Conservation (phyloP, 2,329 filamentous ascomycete species). For the Colletotrichum simmondsii region DNA sequence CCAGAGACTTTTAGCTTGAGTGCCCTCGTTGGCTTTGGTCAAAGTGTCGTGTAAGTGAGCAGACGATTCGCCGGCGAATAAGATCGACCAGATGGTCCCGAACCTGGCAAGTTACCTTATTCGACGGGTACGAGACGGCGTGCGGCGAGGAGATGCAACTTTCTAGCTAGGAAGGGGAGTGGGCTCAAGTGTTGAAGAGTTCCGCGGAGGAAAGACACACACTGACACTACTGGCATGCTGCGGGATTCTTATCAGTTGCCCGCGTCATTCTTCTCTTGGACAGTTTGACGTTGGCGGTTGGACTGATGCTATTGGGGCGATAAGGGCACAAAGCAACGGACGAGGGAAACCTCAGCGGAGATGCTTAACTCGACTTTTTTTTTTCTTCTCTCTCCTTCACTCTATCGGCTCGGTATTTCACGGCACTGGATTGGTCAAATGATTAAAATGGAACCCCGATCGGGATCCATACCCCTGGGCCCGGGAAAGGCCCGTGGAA, state of each 20-base stretch:
- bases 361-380: constrained; percentile 15
- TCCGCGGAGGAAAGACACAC: constrained; percentile 23
- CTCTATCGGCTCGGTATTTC: background rate
- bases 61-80: background rate
- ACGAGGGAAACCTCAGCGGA: constrained; percentile 15
- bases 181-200: background rate
- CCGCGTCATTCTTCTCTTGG: constrained; percentile 16
- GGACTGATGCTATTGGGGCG: constrained; percentile 29
- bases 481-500: constrained; percentile 5
- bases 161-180: constrained; percentile 18
- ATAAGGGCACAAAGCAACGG: constrained; percentile 27
- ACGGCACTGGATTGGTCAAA: background rate
- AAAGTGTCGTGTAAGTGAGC: background rate
- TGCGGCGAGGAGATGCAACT: constrained; percentile 45
- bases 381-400: too few relatives aligned
- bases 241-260: constrained; percentile 27
- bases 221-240: background rate
- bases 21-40: background rate
- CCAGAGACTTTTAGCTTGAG: background rate
- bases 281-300: constrained; percentile 13
- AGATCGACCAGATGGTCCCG: background rate
- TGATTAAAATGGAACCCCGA: constrained; percentile 2
- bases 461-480: constrained; percentile 15
- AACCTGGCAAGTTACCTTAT: background rate
- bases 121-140: constrained; percentile 6